A percentile compares a stretch with the other conserved stretches of the same genome.
phyloP scores from a whole-genome alignment of 177 flowering plant genomes.

The Vitis hybrid region DNA sequence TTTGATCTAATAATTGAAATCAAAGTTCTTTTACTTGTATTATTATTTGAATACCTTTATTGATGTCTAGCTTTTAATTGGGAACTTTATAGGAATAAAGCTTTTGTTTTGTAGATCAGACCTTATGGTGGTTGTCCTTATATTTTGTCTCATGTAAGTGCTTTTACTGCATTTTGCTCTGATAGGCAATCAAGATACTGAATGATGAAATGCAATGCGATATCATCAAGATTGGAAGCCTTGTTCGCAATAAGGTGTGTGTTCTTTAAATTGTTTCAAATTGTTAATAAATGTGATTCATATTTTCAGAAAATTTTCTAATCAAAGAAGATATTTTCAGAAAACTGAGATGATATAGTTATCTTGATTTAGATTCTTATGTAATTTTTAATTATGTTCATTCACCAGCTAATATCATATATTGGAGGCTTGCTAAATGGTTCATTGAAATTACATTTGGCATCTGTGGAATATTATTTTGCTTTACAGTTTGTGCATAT shows the following conservation, averaged over 20 bases:
- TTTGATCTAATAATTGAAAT: neutral
- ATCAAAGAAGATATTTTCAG: no score
- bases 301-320: no score
- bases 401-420: no score
- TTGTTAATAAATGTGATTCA: neutral
- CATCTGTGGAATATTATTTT: no score
- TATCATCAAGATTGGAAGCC: conserved; percentile 77
- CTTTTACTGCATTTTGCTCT: conserved; percentile 10
- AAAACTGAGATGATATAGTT: neutral
- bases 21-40: neutral
- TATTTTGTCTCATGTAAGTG: neutral
- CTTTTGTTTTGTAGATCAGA: neutral
- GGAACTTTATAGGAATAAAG: neutral
- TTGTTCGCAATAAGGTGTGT: conserved; percentile 79
- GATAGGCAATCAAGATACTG: conserved; percentile 78
- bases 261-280: neutral
- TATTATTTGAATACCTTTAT: neutral
- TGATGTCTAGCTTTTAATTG: neutral
- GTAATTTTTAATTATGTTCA: neutral
- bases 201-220: conserved; percentile 94
- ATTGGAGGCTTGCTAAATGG: no score
- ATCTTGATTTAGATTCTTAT: neutral
- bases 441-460: no score
- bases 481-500: no score
- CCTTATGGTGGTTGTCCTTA: neutral